These are phyloP conservation scores for Aspergillus saccharolyticus DNA, from an alignment of 495 filamentous ascomycete species.

Conservation along the genomic window DNA sequence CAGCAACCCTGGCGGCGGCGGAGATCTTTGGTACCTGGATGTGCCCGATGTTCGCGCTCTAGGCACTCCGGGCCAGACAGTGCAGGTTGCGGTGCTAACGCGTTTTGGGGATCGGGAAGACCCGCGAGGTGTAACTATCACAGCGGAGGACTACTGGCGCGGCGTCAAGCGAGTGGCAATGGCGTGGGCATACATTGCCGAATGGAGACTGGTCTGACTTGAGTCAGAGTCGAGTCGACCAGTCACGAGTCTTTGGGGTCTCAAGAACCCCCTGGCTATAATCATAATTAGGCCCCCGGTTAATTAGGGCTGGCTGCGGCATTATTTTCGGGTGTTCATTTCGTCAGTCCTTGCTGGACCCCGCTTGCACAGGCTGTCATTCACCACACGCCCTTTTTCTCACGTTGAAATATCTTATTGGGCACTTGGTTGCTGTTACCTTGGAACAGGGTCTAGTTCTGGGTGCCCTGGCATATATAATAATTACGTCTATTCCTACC, in stretches of 20 bases:
- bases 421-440: neutral
- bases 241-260: no score
- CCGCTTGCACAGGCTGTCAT: neutral
- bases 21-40: conserved; percentile 74
- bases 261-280: neutral
- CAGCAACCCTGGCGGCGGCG: conserved; percentile 48
- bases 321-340: neutral
- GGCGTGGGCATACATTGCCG: conserved; percentile 55
- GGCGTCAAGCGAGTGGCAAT: conserved; percentile 57
- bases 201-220: conserved; percentile 64
- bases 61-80: conserved; percentile 62
- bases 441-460: neutral
- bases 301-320: conserved; percentile 1
- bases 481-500: neutral
- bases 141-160: conserved; percentile 56
- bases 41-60: conserved; percentile 55
- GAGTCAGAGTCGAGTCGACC: neutral
- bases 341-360: neutral
- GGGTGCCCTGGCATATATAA: neutral
- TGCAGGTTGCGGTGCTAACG: conserved; percentile 58
- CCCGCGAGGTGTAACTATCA: conserved; percentile 55
- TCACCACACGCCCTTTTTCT: no score
- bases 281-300: neutral
- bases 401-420: neutral
- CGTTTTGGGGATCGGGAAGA: conserved; percentile 55